Evolutionary conservation across 139 green algal species (phyloP), one percentile per base, ranked within the genome.

Genomic region (Chlorella vulgaris): DNA sequence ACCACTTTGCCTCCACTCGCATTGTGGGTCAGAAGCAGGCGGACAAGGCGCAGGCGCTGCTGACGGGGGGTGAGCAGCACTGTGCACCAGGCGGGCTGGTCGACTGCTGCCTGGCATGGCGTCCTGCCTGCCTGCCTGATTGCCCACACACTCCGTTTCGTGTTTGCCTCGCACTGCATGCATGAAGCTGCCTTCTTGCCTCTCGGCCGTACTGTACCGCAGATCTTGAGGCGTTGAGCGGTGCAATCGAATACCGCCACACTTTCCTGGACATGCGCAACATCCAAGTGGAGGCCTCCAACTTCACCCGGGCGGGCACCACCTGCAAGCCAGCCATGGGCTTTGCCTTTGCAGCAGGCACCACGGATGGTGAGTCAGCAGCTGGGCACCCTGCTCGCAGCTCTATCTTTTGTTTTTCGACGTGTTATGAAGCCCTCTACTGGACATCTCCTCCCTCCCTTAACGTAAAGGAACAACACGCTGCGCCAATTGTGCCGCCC

Each of bases 301-400:
- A 83, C 36, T 85, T 74, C 69, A 93, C 86, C 2, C 62, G 82
- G 7, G 76, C 50, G 5, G 90, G 91, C 3, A 51, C 39, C 28
- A 96, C 93, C 18, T 97, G 94, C 87, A 81, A 79, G 15, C 74
- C 91, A 2, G 94, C 94, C 66, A 95, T 97, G 92, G 94, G 91
- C 67, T 95, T 94, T 67, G 92, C 91, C 76, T 97, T 94, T 92
- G 94, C 94, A 19, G 94, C 94, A 3, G 94, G 94, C 39, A 97
- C 94, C 42, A 97, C 94, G 28, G 93, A 97, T 36, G 93, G 90
- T 92, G 63, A 53, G 82, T 5, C 10, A 33, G 42, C 40, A 22
- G 36, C 10, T 29, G 24, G 69, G 31, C 36, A 33, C n/a, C 65
- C 8, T 13, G 65, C 13, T 28, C 33, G n/a, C 36, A 24, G n/a